These are phyloP conservation scores for Penicillium lividum DNA, from an alignment of 495 filamentous ascomycete species.

Conservation along the genomic window DNA sequence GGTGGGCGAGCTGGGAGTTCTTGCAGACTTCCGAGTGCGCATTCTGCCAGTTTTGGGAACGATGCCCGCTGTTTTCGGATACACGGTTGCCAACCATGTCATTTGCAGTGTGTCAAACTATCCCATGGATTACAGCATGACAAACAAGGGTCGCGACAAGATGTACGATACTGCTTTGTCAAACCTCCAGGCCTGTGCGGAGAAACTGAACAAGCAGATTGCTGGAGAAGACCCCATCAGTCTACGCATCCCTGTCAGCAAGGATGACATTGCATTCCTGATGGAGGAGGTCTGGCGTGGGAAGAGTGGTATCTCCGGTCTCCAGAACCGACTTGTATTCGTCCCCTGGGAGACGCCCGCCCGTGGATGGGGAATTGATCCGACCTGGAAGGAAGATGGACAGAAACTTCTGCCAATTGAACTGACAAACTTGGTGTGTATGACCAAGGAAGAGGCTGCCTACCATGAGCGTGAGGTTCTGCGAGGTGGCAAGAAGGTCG, in stretches of 20 bases:
- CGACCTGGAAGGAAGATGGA: constrained; percentile 51
- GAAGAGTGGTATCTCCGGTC: constrained; percentile 77
- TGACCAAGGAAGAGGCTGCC: constrained; percentile 94
- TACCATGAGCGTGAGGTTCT: constrained; percentile 79
- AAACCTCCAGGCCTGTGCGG: constrained; percentile 70
- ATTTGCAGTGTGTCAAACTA: constrained; percentile 85
- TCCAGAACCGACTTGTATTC: constrained; percentile 74
- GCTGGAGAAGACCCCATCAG: constrained; percentile 64
- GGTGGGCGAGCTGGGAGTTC: constrained; percentile 80
- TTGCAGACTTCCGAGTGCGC: constrained; percentile 89
- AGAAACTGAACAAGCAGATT: constrained; percentile 63
- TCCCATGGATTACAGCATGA: constrained; percentile 76
- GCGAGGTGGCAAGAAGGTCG: constrained; percentile 62
- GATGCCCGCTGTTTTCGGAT: constrained; percentile 96
- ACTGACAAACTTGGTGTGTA: constrained; percentile 77
- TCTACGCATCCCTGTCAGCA: constrained; percentile 73
- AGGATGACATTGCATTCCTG: constrained; percentile 78
- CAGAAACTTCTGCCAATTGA: constrained; percentile 68
- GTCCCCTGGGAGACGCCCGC: constrained; percentile 71
- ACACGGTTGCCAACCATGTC: constrained; percentile 86
- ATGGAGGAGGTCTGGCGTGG: constrained; percentile 88
- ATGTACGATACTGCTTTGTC: constrained; percentile 81
- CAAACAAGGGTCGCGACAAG: constrained; percentile 79
- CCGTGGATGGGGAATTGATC: constrained; percentile 46
- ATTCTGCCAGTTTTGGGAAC: constrained; percentile 95